A percentile compares a stretch with the other conserved stretches of the same genome.
Evolutionary conservation across 139 green algal genomes (phyloP).

Genomic region (Volvox reticuliferus): DNA sequence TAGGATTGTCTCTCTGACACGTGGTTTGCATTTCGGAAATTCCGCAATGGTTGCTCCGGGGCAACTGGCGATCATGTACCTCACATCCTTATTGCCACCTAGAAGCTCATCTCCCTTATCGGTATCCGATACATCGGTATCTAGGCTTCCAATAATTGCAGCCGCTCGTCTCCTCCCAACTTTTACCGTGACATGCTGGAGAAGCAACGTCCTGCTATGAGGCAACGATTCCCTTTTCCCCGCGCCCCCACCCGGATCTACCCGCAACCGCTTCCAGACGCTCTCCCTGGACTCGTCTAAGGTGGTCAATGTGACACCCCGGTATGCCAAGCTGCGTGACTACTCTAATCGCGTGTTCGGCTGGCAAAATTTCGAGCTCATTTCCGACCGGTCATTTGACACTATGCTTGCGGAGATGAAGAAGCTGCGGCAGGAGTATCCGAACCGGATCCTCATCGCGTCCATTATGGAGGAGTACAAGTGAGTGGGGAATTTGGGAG

Average conservation of each 20-base stretch:
- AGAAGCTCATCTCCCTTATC: background rate
- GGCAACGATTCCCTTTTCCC: background rate
- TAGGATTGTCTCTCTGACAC: no score
- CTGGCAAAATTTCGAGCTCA: slow-evolving; percentile 83
- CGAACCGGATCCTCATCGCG: slow-evolving; percentile 93
- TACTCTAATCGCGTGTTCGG: slow-evolving; percentile 83
- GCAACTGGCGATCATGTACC: no score
- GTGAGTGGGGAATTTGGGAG: slow-evolving; percentile 43
- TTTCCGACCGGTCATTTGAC: slow-evolving; percentile 94
- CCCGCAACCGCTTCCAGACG: slow-evolving; percentile 44
- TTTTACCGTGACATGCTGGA: no score
- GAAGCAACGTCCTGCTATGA: no score
- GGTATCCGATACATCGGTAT: background rate
- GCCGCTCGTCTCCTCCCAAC: no score
- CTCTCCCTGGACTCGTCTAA: slow-evolving; percentile 90
- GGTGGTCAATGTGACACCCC: slow-evolving; percentile 96
- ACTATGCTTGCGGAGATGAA: slow-evolving; percentile 94
- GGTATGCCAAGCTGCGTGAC: slow-evolving; percentile 93
- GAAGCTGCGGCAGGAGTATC: slow-evolving; percentile 94
- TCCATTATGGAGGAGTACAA: slow-evolving; percentile 95
- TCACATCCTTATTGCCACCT: no score
- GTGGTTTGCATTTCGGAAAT: no score
- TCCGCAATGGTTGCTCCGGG: no score
- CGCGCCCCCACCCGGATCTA: background rate
- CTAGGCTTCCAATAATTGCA: background rate